These are phyloP conservation scores for Verticillium tricorpus DNA, from an alignment of 2,329 filamentous ascomycete species.

Conservation along the genomic window DNA sequence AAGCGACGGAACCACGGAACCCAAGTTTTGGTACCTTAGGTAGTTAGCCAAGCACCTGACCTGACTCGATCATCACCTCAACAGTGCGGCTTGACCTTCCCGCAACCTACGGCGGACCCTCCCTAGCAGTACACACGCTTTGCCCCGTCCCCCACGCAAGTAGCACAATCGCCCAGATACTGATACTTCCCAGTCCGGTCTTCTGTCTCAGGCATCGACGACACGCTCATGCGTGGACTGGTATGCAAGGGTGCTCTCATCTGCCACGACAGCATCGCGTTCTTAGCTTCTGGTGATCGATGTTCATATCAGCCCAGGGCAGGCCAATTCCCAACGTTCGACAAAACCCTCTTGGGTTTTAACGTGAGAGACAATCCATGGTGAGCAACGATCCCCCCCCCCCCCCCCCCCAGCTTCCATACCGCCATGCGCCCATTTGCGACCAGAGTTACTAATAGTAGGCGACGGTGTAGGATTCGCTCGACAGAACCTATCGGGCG, in stretches of 20 bases:
- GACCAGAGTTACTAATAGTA: neutral
- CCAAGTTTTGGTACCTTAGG: too few species aligned
- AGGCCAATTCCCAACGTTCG: neutral
- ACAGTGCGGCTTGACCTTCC: too few species aligned
- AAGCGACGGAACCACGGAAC: too few species aligned
- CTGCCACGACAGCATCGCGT: neutral
- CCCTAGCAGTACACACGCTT: too few species aligned
- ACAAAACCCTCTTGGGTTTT: neutral
- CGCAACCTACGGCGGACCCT: too few species aligned
- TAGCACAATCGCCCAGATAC: too few species aligned
- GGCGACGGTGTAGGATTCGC: conserved; percentile 3
- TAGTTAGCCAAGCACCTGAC: too few species aligned
- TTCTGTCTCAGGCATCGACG: neutral
- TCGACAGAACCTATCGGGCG: conserved; percentile 22
- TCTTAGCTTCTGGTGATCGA: neutral
- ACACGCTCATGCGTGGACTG: neutral
- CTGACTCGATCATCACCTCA: too few species aligned
- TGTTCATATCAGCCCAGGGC: neutral
- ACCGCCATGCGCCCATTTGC: neutral
- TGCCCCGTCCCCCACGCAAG: too few species aligned
- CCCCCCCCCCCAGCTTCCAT: neutral
- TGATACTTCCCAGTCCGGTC: too few species aligned
- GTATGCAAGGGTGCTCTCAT: neutral
- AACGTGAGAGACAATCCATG: neutral
- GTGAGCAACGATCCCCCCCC: neutral